Percentiles rank a stretch among this genome's conserved stretches.
These are phyloP conservation scores for Canavalia ensiformis DNA, from an alignment of 306 rosid genomes.

Conservation along the genomic window DNA sequence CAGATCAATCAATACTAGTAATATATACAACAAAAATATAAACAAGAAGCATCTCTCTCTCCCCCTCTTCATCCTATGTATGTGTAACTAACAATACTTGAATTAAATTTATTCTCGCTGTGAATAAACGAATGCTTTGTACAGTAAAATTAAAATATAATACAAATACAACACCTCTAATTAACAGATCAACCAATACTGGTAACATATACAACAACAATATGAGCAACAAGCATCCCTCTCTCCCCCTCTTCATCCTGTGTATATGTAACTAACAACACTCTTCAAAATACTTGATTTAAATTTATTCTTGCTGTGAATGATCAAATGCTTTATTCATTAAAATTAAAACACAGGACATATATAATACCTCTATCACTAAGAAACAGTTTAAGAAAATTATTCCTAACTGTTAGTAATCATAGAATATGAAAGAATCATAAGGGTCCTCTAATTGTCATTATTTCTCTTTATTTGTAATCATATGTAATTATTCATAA, in stretches of 20 bases:
- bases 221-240: neutral
- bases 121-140: neutral
- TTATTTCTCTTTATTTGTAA: too few species aligned
- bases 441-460: too few species aligned
- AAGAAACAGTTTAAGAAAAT: slow-evolving; percentile 29
- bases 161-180: slow-evolving; percentile 48
- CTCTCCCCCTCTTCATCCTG: slow-evolving; percentile 6
- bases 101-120: slow-evolving; percentile 16
- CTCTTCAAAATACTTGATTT: neutral
- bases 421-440: too few species aligned
- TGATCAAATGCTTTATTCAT: neutral
- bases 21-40: slow-evolving; percentile 49
- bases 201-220: slow-evolving; percentile 44
- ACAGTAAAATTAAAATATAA: neutral
- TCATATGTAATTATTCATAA: too few species aligned
- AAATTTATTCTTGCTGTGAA: slow-evolving; percentile 31
- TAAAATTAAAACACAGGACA: slow-evolving; percentile 7
- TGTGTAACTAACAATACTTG: slow-evolving; percentile 5
- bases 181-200: slow-evolving; percentile 59
- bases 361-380: slow-evolving; percentile 5
- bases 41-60: slow-evolving; percentile 36
- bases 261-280: neutral
- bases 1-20: slow-evolving; percentile 60
- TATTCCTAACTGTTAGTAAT: neutral
- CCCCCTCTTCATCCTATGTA: neutral